These are phyloP conservation scores for Plasmodium chabaudi DNA, from an alignment of 169 alveolate genomes.

Conservation along the genomic window DNA sequence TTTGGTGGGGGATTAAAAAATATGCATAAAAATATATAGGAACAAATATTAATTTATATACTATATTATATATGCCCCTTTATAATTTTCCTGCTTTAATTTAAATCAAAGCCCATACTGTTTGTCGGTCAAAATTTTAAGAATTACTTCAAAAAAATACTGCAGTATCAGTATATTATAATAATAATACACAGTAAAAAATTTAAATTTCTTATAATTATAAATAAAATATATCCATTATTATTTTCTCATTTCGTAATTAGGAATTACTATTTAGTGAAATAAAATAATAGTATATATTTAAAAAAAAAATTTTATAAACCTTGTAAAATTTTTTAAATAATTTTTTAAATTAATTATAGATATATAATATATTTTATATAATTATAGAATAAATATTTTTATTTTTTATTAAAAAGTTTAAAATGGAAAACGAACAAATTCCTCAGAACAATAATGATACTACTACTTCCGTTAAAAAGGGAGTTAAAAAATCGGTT, in stretches of 20 bases:
- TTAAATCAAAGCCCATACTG: no score
- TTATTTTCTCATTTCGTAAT: no score
- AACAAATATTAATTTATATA: conserved; percentile 1
- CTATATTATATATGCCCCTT: no score
- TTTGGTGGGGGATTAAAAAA: background rate
- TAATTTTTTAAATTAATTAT: background rate
- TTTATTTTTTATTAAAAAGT: no score
- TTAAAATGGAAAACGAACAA: conserved; percentile 33
- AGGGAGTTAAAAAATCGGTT: conserved; percentile 15
- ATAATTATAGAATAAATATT: no score
- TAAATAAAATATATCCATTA: no score
- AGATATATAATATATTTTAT: background rate
- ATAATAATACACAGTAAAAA: background rate
- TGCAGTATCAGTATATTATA: no score
- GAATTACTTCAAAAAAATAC: no score
- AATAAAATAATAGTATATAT: no score
- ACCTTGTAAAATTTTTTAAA: background rate
- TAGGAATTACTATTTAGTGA: no score
- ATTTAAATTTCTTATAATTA: background rate
- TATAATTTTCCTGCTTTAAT: no score
- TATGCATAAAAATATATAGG: background rate
- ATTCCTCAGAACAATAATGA: conserved; percentile 10
- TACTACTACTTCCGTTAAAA: conserved; percentile 5
- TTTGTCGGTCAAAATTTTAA: no score
- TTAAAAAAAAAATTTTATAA: background rate